A percentile compares a stretch with the other conserved stretches of the same genome.
phyloP scores from a whole-genome alignment of 1,139 yeast species.

The Debaryomyces fabryi region DNA sequence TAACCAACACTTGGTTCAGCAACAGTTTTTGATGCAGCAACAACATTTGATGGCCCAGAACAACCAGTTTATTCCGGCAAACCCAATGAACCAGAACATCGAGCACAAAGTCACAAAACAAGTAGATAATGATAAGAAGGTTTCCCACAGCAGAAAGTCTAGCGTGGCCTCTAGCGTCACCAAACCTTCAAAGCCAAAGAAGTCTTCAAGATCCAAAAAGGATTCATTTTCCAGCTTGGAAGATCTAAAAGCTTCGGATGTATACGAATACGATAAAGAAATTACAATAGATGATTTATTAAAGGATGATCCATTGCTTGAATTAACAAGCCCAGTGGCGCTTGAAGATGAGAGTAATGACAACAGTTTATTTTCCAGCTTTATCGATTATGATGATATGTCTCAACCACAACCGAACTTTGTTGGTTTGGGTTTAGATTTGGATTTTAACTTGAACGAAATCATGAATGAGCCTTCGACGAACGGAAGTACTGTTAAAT shows the following conservation, averaged over 20 bases:
- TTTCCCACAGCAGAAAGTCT: background rate
- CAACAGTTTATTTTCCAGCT: slow-evolving; percentile 9
- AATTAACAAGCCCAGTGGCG: slow-evolving; percentile 10
- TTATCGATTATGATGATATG: slow-evolving; percentile 3
- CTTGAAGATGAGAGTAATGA: slow-evolving; percentile 7
- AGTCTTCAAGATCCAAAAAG: slow-evolving; percentile 10
- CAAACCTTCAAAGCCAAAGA: slow-evolving; percentile 1
- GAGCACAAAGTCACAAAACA: background rate
- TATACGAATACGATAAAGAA: slow-evolving; percentile 9
- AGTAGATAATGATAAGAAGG: background rate
- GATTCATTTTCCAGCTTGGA: slow-evolving; percentile 6
- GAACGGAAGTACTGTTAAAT: background rate
- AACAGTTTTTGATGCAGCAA: slow-evolving; percentile 9
- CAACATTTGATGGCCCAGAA: slow-evolving; percentile 6
- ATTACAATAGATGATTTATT: slow-evolving; percentile 28
- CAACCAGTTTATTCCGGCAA: slow-evolving; percentile 1
- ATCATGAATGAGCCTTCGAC: background rate
- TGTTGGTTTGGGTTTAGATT: slow-evolving; percentile 6
- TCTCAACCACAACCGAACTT: slow-evolving; percentile 1
- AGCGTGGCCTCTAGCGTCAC: background rate
- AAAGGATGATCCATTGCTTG: slow-evolving; percentile 26
- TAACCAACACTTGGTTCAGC: slow-evolving; percentile 4
- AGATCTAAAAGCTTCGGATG: slow-evolving; percentile 1
- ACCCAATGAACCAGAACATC: background rate
- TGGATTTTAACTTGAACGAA: slow-evolving; percentile 1